Base-by-base conservation (phyloP, 192 early-diverging fungal species). In the Backusella circina region DNA sequence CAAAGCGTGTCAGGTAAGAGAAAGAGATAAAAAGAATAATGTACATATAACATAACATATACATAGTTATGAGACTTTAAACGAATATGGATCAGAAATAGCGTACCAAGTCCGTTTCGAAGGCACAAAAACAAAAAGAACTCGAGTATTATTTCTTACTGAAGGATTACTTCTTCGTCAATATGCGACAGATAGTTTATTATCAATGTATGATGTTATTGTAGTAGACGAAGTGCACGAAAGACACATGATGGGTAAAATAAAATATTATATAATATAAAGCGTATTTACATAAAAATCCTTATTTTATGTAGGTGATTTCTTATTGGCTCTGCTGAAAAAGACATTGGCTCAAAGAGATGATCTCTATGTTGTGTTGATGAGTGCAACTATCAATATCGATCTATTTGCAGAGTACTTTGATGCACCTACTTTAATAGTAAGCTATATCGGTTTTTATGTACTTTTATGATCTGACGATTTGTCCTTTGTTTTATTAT, bases 201-300 rank as follows among this genome's bases (percentile, higher is more conserved):
- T 94, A 1, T 86, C 86, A 2, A 76, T 69, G 32, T 93, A 94
- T 65, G 87, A 93, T 65, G 88, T 93, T 9, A 88, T 97, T 36
- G 88, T 97, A 35, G 91, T 95, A 21, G 95, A 97, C 68, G 95
- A 97, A 75, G 94, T 97, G 4, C 95, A 97, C 73, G 95, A 97
- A 82, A 83, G 84, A 9, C 84, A 85, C 50, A 50, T 85, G 72
- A 80, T 80, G 72, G 79, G 82, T 82, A 75, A 78, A 28, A 13
- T 18, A 28, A 54, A 0, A 41, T 18, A 16, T n/a, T 26, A 13
- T 39, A 12, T 32, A 10, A 66, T 65, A 6, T 9, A 21, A 18
- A 33, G 3, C 23, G 23, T 30, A 12, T 65, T 3, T 32, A 10
- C 28, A 26, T 12, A 30, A 2, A 50, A n/a, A 30, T 2, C 10